Base-by-base conservation (phyloP, 2,329 filamentous ascomycete species). In the Fusarium mundagurra region DNA sequence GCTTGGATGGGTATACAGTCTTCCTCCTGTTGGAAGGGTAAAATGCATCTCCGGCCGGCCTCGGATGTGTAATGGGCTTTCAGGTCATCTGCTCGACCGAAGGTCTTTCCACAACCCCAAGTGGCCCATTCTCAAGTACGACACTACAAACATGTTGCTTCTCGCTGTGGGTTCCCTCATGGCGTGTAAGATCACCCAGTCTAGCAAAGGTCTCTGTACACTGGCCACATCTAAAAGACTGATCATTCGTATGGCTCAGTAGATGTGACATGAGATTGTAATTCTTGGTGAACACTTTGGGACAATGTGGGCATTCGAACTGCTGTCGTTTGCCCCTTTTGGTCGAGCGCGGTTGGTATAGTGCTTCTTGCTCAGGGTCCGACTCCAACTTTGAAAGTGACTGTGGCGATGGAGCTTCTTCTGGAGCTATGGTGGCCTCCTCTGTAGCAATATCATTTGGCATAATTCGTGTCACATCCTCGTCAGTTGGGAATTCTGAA, bases 161-260 rank as follows among this genome's bases (percentile, higher is more conserved):
- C 12, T 14, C 3, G 9, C 0, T 0, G 7, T 51, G 48, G 0
- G 29, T 36, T 24, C 14, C 0, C 48, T 6, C 0, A 4, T 53
- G 48, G 0, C 48, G 48, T 0, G 0, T 14, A 13, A 22, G 29
- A 24, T 53, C 48, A 3, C 7, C 9, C 0, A 0, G 0, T n/a
- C 45, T 53, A 5, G 10, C 11, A 2, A 53, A n/a, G 0, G n/a
- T 2, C 5, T 33, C n/a, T 17, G 5, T 36, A 20, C 20, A 44
- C 2, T 27, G 7, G 4, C 0, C 0, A 51, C 48, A 51, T 17
- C 0, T 0, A 13, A n/a, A 51, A 0, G 31, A 22, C 31, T 22
- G 31, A 31, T 34, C 16, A 4, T 18, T 4, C 1, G 7, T 24
- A 2, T 51, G 48, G 9, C 20, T 36, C 4, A 24, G 31, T 0